phyloP scores from a whole-genome alignment of 768 basidiomycete species.

The Leccinum uliginosum region DNA sequence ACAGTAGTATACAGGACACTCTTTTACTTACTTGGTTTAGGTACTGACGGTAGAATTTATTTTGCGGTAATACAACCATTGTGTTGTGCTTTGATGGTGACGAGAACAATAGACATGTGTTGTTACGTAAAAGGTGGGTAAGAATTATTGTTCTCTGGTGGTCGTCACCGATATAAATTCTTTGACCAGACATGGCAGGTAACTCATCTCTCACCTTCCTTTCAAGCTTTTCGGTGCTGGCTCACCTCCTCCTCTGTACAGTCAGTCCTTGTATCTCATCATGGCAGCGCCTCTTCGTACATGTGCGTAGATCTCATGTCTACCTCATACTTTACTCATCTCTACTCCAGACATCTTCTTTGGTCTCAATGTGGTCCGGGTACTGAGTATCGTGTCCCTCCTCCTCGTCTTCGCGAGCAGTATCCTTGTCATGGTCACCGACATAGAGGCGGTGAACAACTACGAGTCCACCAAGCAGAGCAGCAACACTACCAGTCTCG shows the following conservation, averaged over 20 bases:
- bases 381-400: slow-evolving; percentile 74
- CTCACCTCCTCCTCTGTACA: slow-evolving; percentile 21
- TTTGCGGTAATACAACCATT: slow-evolving; percentile 2
- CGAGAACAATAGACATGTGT: slow-evolving; percentile 22
- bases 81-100: slow-evolving; percentile 4
- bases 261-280: slow-evolving; percentile 13
- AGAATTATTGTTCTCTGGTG: slow-evolving; percentile 4
- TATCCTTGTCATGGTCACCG: slow-evolving; percentile 67
- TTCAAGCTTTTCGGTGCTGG: slow-evolving; percentile 28
- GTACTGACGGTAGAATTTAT: neutral
- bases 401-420: slow-evolving; percentile 78
- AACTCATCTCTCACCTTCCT: slow-evolving; percentile 5
- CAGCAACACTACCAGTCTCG: slow-evolving; percentile 30
- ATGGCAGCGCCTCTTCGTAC: slow-evolving; percentile 34
- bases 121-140: slow-evolving; percentile 15
- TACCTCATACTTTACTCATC: neutral
- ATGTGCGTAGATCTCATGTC: slow-evolving; percentile 34
- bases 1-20: slow-evolving; percentile 10
- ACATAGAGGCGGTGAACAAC: slow-evolving; percentile 69
- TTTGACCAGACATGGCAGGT: neutral
- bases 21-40: slow-evolving; percentile 2
- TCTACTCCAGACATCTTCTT: slow-evolving; percentile 54
- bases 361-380: slow-evolving; percentile 73
- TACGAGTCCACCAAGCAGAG: slow-evolving; percentile 44
- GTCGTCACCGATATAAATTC: slow-evolving; percentile 29